A percentile compares a stretch with the other conserved stretches of the same genome.
phyloP scores from a whole-genome alignment of 116 monocot genomes.

The Dioscorea cayenensis region DNA sequence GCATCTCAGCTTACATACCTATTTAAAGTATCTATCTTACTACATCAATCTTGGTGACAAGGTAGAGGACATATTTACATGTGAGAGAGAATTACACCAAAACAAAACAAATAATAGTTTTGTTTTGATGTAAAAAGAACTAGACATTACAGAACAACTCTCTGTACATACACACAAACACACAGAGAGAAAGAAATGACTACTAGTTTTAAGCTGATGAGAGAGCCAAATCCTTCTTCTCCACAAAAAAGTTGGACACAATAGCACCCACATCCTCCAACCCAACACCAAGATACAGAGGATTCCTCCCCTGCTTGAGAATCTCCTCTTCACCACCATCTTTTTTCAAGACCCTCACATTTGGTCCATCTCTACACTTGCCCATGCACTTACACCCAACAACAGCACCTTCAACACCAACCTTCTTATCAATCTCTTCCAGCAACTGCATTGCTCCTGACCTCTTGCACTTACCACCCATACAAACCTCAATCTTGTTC shows the following conservation, averaged over 20 bases:
- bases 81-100: too few species aligned
- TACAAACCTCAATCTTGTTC: conserved; percentile 73
- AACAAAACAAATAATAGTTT: too few species aligned
- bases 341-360: conserved; percentile 39
- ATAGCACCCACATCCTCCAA: conserved; percentile 70
- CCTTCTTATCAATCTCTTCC: conserved; percentile 54
- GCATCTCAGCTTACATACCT: too few species aligned
- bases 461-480: conserved; percentile 90
- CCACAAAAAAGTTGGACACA: conserved; percentile 42
- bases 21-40: too few species aligned
- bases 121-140: too few species aligned
- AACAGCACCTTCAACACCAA: conserved; percentile 60
- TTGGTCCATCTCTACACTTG: conserved; percentile 84
- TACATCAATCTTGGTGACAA: too few species aligned
- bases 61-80: too few species aligned
- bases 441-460: conserved; percentile 53
- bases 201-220: too few species aligned
- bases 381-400: conserved; percentile 99
- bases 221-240: conserved; percentile 15
- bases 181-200: too few species aligned
- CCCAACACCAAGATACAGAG: conserved; percentile 75
- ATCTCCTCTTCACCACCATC: neutral
- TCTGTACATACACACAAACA: too few species aligned
- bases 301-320: conserved; percentile 14
- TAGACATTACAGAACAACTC: too few species aligned